Evolutionary conservation across 441 rosid species (phyloP).

Genomic region (Syzygium syzygioides): DNA sequence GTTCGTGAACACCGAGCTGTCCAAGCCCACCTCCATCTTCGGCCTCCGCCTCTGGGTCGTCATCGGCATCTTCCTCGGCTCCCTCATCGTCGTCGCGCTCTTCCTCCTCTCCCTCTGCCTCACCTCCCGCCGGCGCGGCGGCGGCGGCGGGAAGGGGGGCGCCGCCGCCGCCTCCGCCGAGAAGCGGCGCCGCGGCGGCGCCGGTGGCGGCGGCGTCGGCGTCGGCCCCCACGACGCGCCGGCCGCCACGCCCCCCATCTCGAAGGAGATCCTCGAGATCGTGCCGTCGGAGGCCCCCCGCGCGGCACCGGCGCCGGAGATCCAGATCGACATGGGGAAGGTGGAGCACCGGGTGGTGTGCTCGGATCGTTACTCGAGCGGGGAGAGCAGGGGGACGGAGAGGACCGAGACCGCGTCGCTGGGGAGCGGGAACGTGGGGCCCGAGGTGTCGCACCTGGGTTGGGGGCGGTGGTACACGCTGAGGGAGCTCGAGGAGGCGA

Average conservation of each 20-base stretch:
- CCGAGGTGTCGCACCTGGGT: slow-evolving; percentile 94
- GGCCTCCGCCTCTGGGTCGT: slow-evolving; percentile 94
- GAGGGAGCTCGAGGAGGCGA: slow-evolving; percentile 84
- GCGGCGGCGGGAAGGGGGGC: not conserved
- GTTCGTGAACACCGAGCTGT: slow-evolving; percentile 65
- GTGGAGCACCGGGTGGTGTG: slow-evolving; percentile 75
- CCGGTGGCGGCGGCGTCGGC: not conserved
- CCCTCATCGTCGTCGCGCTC: slow-evolving; percentile 64
- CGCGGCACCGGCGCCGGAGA: slow-evolving; percentile 34
- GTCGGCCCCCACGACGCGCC: slow-evolving; percentile 4
- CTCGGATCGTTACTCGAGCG: slow-evolving; percentile 65
- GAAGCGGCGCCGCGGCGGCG: slow-evolving; percentile 4
- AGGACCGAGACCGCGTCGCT: slow-evolving; percentile 69
- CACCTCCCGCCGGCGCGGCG: slow-evolving; percentile 68
- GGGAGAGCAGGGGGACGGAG: slow-evolving; percentile 76
- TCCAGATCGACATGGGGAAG: slow-evolving; percentile 84
- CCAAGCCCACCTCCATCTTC: slow-evolving; percentile 83
- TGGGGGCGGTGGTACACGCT: slow-evolving; percentile 96
- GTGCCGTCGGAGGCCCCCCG: slow-evolving; percentile 36
- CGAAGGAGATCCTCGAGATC: slow-evolving; percentile 85
- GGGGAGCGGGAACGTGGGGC: slow-evolving; percentile 73
- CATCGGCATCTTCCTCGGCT: slow-evolving; percentile 79
- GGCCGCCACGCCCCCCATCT: slow-evolving; percentile 48
- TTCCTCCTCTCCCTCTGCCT: slow-evolving; percentile 87
- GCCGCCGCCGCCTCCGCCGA: not conserved